Conservation (phyloP, 306 rosid species). For the Glycyrrhiza uralensis region DNA sequence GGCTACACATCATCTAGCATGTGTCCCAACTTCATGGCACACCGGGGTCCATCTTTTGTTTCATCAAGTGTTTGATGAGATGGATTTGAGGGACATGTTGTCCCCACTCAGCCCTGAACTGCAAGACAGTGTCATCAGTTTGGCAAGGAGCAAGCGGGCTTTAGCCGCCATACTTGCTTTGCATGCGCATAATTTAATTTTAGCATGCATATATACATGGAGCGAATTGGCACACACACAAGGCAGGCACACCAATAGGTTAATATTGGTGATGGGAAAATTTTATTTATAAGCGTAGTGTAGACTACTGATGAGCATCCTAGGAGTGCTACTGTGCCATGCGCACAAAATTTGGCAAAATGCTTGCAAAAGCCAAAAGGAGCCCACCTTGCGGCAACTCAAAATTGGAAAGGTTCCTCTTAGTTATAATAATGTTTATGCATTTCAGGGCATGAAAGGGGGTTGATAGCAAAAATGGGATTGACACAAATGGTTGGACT, state of each 20-base stretch:
- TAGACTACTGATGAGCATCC: slow-evolving; percentile 27
- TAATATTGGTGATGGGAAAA: neutral
- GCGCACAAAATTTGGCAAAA: slow-evolving; percentile 48
- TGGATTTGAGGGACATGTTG: slow-evolving; percentile 49
- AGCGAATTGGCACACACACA: slow-evolving; percentile 8
- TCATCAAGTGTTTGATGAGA: slow-evolving; percentile 17
- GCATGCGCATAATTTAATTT: slow-evolving; percentile 56
- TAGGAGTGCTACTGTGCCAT: slow-evolving; percentile 68
- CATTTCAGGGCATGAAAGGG: no score
- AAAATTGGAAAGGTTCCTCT: slow-evolving; percentile 9
- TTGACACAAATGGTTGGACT: no score
- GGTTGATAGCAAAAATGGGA: no score
- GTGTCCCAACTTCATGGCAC: slow-evolving; percentile 68
- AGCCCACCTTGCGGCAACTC: slow-evolving; percentile 46
- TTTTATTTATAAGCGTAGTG: slow-evolving; percentile 6
- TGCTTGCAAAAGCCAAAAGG: slow-evolving; percentile 28
- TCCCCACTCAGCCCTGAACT: slow-evolving; percentile 54
- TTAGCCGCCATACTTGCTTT: slow-evolving; percentile 71
- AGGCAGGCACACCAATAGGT: neutral
- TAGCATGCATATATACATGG: slow-evolving; percentile 43
- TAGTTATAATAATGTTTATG: neutral
- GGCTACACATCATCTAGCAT: slow-evolving; percentile 58
- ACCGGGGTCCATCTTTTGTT: slow-evolving; percentile 50
- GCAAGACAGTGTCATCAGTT: slow-evolving; percentile 45
- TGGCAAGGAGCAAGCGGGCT: slow-evolving; percentile 30